Conservation (phyloP, 495 filamentous ascomycete genomes). For the Hypoxylon subgilvum region DNA sequence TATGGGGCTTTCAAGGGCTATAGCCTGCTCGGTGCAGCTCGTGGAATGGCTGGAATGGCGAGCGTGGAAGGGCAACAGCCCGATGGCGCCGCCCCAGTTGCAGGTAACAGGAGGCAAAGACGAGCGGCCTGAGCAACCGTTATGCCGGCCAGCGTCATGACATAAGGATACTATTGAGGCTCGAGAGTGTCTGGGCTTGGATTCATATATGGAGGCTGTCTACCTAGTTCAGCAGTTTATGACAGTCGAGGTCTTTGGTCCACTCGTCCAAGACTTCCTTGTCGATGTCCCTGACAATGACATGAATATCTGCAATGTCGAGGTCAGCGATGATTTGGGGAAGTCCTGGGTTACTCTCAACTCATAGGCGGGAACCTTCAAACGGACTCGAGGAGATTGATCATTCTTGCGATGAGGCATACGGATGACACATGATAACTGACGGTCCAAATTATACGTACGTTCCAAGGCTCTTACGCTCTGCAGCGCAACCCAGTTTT, state of each 20-base stretch:
- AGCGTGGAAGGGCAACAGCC: conserved; percentile 51
- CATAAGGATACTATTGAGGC: neutral
- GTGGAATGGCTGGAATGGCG: conserved; percentile 71
- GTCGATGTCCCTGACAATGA: conserved; percentile 68
- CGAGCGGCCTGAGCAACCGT: conserved; percentile 42
- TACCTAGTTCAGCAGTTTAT: conserved; percentile 30
- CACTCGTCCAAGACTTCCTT: conserved; percentile 66
- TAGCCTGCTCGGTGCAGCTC: conserved; percentile 68
- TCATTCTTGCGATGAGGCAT: neutral
- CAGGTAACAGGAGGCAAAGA: conserved; percentile 59
- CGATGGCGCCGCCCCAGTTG: conserved; percentile 40
- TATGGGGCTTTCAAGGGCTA: conserved; percentile 75
- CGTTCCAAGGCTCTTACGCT: conserved; percentile 82
- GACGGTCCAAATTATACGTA: conserved; percentile 50
- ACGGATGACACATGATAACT: conserved; percentile 52
- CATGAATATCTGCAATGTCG: conserved; percentile 48
- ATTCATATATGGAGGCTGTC: neutral
- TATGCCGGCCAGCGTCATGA: neutral
- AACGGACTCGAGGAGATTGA: neutral
- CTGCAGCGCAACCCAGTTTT: conserved; percentile 90
- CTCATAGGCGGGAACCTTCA: neutral
- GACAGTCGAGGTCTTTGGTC: conserved; percentile 54
- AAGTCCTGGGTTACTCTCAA: neutral
- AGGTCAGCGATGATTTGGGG: conserved; percentile 6
- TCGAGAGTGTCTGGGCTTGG: neutral